Evolutionary conservation across 2,329 filamentous ascomycete genomes (phyloP), one percentile per base, ranked within the genome.

Genomic region (Blastomyces silverae): DNA sequence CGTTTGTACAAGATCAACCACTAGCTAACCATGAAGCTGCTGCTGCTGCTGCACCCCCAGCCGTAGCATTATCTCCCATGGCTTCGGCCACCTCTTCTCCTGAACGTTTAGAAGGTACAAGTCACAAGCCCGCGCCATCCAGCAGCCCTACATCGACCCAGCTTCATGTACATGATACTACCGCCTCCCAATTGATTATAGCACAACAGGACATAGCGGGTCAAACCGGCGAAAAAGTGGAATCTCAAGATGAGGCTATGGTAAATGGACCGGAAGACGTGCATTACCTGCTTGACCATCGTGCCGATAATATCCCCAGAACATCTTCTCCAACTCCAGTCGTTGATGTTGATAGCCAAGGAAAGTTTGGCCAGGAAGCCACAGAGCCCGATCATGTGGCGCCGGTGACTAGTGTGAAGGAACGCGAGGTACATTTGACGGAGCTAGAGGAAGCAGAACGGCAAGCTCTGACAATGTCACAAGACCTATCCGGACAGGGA

Each of bases 41-140:
- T 28, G 46, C 71, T 34, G 74, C 70, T 28, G 71, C 75, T 31
- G 77, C 77, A 13, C 74, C 74, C 17, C 70, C 79, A 25, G 69
- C 72, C 37, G 78, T 77, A 20, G 68, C 78, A 46, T 71, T 74
- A 48, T 79, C 78, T 28, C 74, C 77, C 13, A 75, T 74, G 7
- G 71, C 79, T 46, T 75, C 77, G 13, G 68, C 76, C 53, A 74
- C 78, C 7, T 79, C 78, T 31, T 76, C 78, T 17, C 67, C 79
- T 31, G 66, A 75, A 42, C 70, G 73, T 15, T 11, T 48, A 28
- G 11, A 25, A 37, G 44, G 20, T 50, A 34, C 59, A n/a, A n/a
- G 25, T n/a, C n/a, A n/a, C 42, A 39, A 28, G 13, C 10, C 50
- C 34, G 28, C 25, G 11, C 42, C 10, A 6, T 61, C 44, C 0